Evolutionary conservation across 2,329 filamentous ascomycete species (phyloP).

Genomic region (Tolypocladium ophioglossoides): DNA sequence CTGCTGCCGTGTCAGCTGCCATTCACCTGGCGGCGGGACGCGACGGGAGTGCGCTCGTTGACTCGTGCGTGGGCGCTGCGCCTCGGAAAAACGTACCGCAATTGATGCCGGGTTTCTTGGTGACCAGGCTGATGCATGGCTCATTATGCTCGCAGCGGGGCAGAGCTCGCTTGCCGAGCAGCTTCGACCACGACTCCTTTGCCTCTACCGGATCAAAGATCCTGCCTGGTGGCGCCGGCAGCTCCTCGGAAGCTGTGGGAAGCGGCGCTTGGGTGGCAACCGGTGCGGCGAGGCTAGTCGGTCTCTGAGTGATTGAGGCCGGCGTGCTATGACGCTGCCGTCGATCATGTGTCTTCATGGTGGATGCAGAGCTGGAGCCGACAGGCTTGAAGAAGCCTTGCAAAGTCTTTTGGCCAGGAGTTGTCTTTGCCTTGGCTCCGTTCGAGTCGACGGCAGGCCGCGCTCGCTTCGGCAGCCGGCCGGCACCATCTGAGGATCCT

Average conservation of each 20-base stretch:
- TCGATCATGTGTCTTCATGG: not conserved
- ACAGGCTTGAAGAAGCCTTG: constrained; percentile 68
- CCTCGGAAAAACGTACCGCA: constrained; percentile 38
- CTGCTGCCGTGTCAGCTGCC: constrained; percentile 19
- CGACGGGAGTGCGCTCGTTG: not conserved
- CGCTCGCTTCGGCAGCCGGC: constrained; percentile 13
- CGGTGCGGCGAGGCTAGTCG: not conserved
- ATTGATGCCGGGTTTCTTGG: constrained; percentile 85
- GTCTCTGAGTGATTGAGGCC: not conserved
- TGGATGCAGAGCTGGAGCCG: not conserved
- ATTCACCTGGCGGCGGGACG: too few species aligned
- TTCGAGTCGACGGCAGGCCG: constrained; percentile 12
- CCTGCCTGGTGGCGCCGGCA: constrained; percentile 18
- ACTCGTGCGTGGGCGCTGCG: not conserved
- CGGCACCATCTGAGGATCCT: not conserved
- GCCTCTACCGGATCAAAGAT: constrained; percentile 58
- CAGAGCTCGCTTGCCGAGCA: constrained; percentile 63
- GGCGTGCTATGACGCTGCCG: not conserved
- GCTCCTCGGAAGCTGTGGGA: not conserved
- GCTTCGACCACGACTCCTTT: constrained; percentile 77
- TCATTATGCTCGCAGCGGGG: constrained; percentile 85
- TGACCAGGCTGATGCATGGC: constrained; percentile 71
- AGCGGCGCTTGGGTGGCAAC: not conserved
- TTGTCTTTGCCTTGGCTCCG: constrained; percentile 20
- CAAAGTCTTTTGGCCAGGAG: constrained; percentile 43